Base-by-base conservation (phyloP, 768 basidiomycete genomes). In the Kwoniella sp. region DNA sequence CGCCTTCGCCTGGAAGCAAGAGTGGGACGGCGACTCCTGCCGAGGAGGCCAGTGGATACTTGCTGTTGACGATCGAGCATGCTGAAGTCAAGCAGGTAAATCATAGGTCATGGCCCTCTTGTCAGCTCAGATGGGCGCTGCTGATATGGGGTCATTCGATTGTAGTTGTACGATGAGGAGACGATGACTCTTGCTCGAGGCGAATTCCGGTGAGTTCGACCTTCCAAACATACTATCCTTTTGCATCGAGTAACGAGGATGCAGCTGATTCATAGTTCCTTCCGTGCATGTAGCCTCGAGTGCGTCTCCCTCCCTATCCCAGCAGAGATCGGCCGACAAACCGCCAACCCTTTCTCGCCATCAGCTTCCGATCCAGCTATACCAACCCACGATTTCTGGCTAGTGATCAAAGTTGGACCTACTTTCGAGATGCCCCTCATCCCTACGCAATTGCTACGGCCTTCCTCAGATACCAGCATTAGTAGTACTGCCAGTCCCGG, bases 351-450 rank as follows among this genome's bases (percentile, higher is more conserved):
- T 8, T 79, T 77, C 62, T 68, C 66, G 55, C 73, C 74, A n/a
- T 72, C 74, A 1, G 66, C 67, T 17, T 71, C 72, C 21, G 78
- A 77, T 55, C 70, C 65, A 17, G 51, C 71, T 24, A 63, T 73
- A 33, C 75, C 80, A 8, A 83, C 85, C 30, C 83, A 83, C 50
- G 86, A 88, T 67, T 84, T 88, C 57, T 90, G 86, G 78, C 85
- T 90, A 57, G 86, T 90, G 22, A 74, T 90, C 49, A 83, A 83
- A 36, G 74, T 89, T 17, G 83, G 70, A 10, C 58, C 68, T 10
- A 68, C 85, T 62, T 82, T 85, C 48, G 88, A 90, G 70, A 80
- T 83, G 24, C 85, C 86, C 8, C 78, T 90, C 26, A 86, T 88
- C 58, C 88, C 89, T 1, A 77, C 82, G 2, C 81, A 83, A 21